phyloP scores from a whole-genome alignment of 73 alveolate species.

The Paramecium caudatum region DNA sequence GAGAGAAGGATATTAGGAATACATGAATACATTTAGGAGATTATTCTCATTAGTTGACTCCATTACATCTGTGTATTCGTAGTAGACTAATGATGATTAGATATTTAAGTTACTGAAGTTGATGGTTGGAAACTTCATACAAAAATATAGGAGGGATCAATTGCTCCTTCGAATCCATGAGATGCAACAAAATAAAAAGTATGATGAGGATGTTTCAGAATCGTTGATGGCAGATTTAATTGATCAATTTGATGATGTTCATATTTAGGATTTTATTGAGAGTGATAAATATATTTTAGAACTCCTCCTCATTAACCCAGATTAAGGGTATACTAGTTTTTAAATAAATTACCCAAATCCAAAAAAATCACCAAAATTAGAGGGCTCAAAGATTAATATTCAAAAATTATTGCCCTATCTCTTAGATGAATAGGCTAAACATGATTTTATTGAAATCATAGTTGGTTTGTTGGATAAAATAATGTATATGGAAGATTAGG shows the following conservation, averaged over 20 bases:
- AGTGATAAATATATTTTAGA: conserved; percentile 35
- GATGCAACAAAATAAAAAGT: background rate
- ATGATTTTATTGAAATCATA: conserved; percentile 41
- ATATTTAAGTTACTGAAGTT: conserved; percentile 35
- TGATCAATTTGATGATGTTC: conserved; percentile 54
- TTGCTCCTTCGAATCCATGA: background rate
- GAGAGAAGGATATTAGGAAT: conserved; percentile 62
- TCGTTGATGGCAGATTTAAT: conserved; percentile 4
- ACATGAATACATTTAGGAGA: background rate
- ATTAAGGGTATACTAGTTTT: conserved; percentile 1
- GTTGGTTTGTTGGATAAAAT: conserved; percentile 25
- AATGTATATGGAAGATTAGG: conserved; percentile 51
- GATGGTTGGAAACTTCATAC: conserved; percentile 53
- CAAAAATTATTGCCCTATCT: conserved; percentile 12
- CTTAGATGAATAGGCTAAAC: conserved; percentile 20
- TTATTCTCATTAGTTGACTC: conserved; percentile 54
- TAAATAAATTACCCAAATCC: conserved; percentile 5
- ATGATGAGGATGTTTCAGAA: conserved; percentile 52
- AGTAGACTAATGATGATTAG: conserved; percentile 46
- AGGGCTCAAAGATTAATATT: background rate
- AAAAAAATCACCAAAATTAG: background rate
- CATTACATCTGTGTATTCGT: conserved; percentile 54
- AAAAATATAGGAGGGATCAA: conserved; percentile 57
- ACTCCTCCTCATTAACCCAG: conserved; percentile 21
- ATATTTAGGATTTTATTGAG: conserved; percentile 56